A percentile compares a stretch with the other conserved stretches of the same genome.
These are phyloP conservation scores for Aspergillus sp. DNA, from an alignment of 2,329 filamentous ascomycete genomes.

Conservation along the genomic window DNA sequence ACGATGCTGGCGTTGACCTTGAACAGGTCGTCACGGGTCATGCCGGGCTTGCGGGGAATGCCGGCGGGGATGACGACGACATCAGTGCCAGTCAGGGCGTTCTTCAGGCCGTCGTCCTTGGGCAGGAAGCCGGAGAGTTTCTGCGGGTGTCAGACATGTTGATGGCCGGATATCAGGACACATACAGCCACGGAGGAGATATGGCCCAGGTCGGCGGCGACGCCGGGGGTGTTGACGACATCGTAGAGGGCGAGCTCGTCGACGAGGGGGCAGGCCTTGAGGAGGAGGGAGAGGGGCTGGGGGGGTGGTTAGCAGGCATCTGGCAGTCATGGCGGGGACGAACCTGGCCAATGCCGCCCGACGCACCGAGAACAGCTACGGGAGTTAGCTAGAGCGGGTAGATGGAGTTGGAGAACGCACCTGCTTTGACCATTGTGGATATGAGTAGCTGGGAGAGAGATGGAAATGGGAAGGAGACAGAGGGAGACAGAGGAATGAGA, in stretches of 20 bases:
- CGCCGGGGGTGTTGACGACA: slow-evolving; percentile 97
- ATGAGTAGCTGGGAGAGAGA: slow-evolving; percentile 4
- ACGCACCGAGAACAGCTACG: slow-evolving; percentile 77
- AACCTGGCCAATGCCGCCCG: slow-evolving; percentile 98
- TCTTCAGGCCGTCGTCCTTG: slow-evolving; percentile 72
- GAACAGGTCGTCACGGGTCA: slow-evolving; percentile 99
- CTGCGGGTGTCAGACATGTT: slow-evolving; percentile 39
- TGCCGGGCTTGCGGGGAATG: slow-evolving; percentile 97
- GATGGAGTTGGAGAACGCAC: slow-evolving; percentile 8
- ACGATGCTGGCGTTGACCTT: slow-evolving; percentile 99
- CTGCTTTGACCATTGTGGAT: slow-evolving; percentile 42
- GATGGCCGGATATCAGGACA: slow-evolving; percentile 18
- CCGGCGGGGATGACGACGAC: slow-evolving; percentile 96
- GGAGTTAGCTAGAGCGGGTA: slow-evolving; percentile 12
- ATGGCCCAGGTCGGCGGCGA: slow-evolving; percentile 92
- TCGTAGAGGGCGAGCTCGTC: slow-evolving; percentile 95
- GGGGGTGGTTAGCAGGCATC: slow-evolving; percentile 2
- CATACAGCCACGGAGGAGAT: slow-evolving; percentile 81
- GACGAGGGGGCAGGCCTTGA: slow-evolving; percentile 81
- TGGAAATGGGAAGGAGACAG: slow-evolving; percentile 3
- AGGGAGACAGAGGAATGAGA: slow-evolving; percentile 2
- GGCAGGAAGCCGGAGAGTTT: slow-evolving; percentile 84
- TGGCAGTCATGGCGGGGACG: slow-evolving; percentile 19
- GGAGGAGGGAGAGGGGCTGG: slow-evolving; percentile 88
- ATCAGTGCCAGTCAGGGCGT: slow-evolving; percentile 84